Evolutionary conservation across 1,284 basidiomycete species (phyloP).

Genomic region (Moesziomyces aphidis): DNA sequence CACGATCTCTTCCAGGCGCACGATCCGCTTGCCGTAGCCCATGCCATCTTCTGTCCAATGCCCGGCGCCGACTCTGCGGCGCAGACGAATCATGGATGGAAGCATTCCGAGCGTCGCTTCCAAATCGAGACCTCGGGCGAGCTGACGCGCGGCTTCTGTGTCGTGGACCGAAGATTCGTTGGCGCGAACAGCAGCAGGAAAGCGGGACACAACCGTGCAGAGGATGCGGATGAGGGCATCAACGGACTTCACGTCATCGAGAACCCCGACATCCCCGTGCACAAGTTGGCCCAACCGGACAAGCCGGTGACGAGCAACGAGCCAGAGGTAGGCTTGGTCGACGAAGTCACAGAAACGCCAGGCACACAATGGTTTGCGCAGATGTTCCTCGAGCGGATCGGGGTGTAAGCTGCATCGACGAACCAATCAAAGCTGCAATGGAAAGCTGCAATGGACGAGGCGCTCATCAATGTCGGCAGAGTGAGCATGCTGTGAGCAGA

Average conservation of each 20-base stretch:
- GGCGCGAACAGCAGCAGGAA: slow-evolving; percentile 44
- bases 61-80: slow-evolving; percentile 4
- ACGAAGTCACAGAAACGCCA: slow-evolving; percentile 53
- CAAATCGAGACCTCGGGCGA: slow-evolving; percentile 59
- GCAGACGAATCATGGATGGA: slow-evolving; percentile 31
- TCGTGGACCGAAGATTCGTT: slow-evolving; percentile 53
- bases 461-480: too few species aligned
- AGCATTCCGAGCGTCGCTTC: slow-evolving; percentile 37
- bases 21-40: slow-evolving; percentile 63
- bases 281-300: background rate
- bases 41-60: slow-evolving; percentile 54
- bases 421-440: too few species aligned
- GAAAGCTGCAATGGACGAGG: too few species aligned
- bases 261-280: slow-evolving; percentile 21
- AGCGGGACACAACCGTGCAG: slow-evolving; percentile 36
- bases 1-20: slow-evolving; percentile 63
- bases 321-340: slow-evolving; percentile 31
- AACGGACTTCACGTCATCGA: slow-evolving; percentile 22
- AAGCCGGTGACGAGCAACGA: slow-evolving; percentile 5
- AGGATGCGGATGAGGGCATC: slow-evolving; percentile 23
- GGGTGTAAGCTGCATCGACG: slow-evolving; percentile 1
- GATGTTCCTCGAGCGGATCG: slow-evolving; percentile 49
- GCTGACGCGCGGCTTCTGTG: slow-evolving; percentile 59
- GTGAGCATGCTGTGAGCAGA: background rate
- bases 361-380: slow-evolving; percentile 55